phyloP scores from a whole-genome alignment of 495 filamentous ascomycete species.

The Cladorrhinum samala region DNA sequence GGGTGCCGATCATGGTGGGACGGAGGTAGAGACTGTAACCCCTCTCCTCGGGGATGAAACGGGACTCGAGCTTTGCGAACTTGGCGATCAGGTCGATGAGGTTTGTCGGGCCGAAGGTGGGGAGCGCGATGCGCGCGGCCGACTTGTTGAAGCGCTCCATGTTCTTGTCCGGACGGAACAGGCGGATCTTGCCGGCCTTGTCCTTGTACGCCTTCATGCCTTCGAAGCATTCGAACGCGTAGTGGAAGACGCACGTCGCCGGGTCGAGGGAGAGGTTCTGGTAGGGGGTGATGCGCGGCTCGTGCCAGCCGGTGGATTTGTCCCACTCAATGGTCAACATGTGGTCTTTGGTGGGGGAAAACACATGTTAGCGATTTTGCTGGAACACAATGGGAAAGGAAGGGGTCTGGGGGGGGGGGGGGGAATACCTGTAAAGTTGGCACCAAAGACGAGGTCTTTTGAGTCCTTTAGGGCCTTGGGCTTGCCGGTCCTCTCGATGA shows the following conservation, averaged over 20 bases:
- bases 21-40: constrained; percentile 94
- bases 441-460: constrained; percentile 79
- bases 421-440: constrained; percentile 71
- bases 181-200: constrained; percentile 59
- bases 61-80: constrained; percentile 71
- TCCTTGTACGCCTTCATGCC: constrained; percentile 99
- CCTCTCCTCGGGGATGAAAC: constrained; percentile 77
- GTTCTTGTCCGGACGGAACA: constrained; percentile 96
- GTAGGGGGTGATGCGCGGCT: constrained; percentile 80
- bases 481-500: constrained; percentile 63
- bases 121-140: constrained; percentile 81
- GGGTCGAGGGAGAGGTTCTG: constrained; percentile 96
- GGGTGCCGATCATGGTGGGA: constrained; percentile 95
- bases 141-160: constrained; percentile 91
- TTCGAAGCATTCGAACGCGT: constrained; percentile 95
- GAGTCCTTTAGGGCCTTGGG: constrained; percentile 68
- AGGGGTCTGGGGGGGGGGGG: background rate
- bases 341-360: constrained; percentile 70
- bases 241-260: constrained; percentile 96
- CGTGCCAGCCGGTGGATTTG: constrained; percentile 64
- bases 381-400: background rate
- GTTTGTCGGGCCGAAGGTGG: constrained; percentile 64
- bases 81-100: constrained; percentile 74
- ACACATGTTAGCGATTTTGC: background rate
- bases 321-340: constrained; percentile 98